phyloP scores from a whole-genome alignment of 2,329 filamentous ascomycete genomes.

The Pseudocercospora fijiensis region DNA sequence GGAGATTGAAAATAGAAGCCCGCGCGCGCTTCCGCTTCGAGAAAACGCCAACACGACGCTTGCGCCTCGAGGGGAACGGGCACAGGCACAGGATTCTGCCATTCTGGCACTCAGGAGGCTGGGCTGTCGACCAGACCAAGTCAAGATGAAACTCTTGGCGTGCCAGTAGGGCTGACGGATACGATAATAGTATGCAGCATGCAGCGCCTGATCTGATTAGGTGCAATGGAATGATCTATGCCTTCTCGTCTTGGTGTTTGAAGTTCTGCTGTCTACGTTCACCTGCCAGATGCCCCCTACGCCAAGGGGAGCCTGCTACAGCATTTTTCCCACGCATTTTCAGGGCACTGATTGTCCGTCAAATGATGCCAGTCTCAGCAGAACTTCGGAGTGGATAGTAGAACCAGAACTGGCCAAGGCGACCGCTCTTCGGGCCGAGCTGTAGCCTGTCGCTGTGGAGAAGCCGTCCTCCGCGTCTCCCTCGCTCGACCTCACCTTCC shows the following conservation, averaged over 20 bases:
- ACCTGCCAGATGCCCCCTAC: not conserved
- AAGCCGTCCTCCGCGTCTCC: not conserved
- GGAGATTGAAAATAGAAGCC: not conserved
- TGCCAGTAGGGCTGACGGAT: conserved; percentile 1
- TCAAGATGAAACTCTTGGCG: conserved; percentile 4
- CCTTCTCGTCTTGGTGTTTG: not conserved
- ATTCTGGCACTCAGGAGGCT: not conserved
- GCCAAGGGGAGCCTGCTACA: not conserved
- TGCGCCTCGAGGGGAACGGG: not conserved
- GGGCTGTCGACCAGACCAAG: not conserved
- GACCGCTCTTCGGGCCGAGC: not conserved
- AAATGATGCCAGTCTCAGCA: too few species aligned
- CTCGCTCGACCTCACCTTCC: not conserved
- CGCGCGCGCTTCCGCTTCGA: not conserved
- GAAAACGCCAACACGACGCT: not conserved
- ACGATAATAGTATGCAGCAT: not conserved
- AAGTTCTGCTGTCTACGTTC: not conserved
- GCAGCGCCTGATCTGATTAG: not conserved
- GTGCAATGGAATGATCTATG: not conserved
- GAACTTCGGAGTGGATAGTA: too few species aligned
- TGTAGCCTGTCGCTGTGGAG: conserved; percentile 1
- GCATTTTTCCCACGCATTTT: too few species aligned
- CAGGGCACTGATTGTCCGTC: not conserved
- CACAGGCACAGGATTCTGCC: too few species aligned
- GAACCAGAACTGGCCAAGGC: too few species aligned